Evolutionary conservation across 1,284 basidiomycete genomes (phyloP), one percentile per base, ranked within the genome.

Genomic region (Kwoniella shivajii): DNA sequence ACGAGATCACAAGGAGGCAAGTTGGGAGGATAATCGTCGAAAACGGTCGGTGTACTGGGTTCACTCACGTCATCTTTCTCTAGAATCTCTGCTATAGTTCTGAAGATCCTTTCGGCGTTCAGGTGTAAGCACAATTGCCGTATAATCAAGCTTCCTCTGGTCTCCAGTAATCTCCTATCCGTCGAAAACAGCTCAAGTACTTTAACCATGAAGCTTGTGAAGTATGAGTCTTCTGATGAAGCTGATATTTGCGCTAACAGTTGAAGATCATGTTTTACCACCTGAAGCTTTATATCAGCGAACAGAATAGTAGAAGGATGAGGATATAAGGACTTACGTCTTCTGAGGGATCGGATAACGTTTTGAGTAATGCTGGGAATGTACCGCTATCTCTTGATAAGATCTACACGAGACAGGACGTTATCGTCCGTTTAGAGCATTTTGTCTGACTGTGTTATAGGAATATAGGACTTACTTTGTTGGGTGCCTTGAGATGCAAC

Each of bases 401-500:
- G 60, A 97, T 95, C 90, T 92, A 58, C 5, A 33, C 6, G 42
- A 18, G 16, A 18, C 37, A 39, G 37, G n/a, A 20, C 16, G n/a
- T 4, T 31, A 39, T 16, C 16, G 4, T 10, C 2, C 29, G 31
- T 2, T 7, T 18, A 2, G 18, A 4, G 2, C 20, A 31, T n/a
- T 13, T 13, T n/a, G 34, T 37, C 13, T 13, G 34, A 13, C 34
- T 16, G 27, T 18, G 10, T 20, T n/a, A n/a, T n/a, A n/a, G n/a
- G n/a, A n/a, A n/a, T n/a, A n/a, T n/a, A n/a, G n/a, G n/a, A 53
- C 75, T 38, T 60, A 88, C 90, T 84, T 95, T 96, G 77, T 88
- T 90, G 0, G 96, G 96, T 18, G 92, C 91, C 73, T 98, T 98
- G 72, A 93, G 89, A 78, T 99, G 96, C 51, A 99, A 80, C 96